phyloP scores from a whole-genome alignment of 1,284 basidiomycete species.

The Mixia osmundae region DNA sequence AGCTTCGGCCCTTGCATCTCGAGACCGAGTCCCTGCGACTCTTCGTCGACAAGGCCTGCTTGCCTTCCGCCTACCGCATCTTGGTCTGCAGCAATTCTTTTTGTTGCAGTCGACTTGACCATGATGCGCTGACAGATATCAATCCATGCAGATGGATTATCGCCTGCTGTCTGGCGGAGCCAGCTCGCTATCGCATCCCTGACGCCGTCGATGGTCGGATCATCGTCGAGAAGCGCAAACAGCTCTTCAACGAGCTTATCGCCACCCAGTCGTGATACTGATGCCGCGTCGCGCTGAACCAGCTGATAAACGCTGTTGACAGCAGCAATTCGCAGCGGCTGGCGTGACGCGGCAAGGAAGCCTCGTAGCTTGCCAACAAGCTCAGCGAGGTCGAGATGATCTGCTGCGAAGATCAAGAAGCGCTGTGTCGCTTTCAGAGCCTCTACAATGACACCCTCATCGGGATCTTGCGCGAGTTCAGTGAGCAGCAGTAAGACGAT shows the following conservation, averaged over 20 bases:
- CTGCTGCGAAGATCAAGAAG: slow-evolving; percentile 80
- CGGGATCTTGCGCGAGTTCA: slow-evolving; percentile 61
- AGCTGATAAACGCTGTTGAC: slow-evolving; percentile 92
- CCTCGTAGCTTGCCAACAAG: slow-evolving; percentile 49
- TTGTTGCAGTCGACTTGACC: not conserved
- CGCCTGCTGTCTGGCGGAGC: slow-evolving; percentile 78
- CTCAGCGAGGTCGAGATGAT: slow-evolving; percentile 51
- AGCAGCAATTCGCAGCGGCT: slow-evolving; percentile 72
- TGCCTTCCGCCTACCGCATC: not conserved
- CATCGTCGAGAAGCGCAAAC: slow-evolving; percentile 81
- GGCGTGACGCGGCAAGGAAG: slow-evolving; percentile 49
- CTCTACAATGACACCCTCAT: slow-evolving; percentile 67
- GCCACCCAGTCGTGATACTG: slow-evolving; percentile 80
- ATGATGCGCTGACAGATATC: slow-evolving; percentile 86
- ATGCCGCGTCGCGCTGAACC: slow-evolving; percentile 76
- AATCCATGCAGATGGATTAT: slow-evolving; percentile 91
- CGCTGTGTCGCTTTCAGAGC: slow-evolving; percentile 91
- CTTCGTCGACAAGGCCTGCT: slow-evolving; percentile 13
- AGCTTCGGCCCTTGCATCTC: slow-evolving; percentile 8
- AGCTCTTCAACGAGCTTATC: slow-evolving; percentile 82
- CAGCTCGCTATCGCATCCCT: slow-evolving; percentile 81
- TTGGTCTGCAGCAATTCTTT: not conserved
- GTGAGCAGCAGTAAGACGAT: slow-evolving; percentile 64
- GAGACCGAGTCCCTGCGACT: slow-evolving; percentile 16
- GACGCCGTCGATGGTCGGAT: slow-evolving; percentile 82